Conservation (phyloP, 345 rosid species). For the Eucalyptus cloeziana region DNA sequence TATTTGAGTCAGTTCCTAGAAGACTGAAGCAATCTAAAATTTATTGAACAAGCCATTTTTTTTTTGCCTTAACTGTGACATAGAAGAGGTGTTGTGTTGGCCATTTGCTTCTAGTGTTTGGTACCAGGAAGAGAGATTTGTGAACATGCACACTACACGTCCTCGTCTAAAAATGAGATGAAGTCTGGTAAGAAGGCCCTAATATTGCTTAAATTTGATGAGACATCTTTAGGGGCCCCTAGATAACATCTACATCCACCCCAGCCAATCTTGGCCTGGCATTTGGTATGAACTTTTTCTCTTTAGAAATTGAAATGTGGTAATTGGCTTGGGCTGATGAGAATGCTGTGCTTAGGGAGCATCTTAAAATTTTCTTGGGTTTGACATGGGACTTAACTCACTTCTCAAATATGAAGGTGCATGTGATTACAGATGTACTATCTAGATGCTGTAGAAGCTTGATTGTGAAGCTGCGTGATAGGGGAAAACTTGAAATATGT, state of each 20-base stretch:
- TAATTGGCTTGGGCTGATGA: background rate
- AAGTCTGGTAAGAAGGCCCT: background rate
- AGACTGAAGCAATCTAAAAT: background rate
- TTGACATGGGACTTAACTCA: background rate
- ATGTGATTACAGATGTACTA: background rate
- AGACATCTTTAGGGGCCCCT: background rate
- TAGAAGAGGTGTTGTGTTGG: background rate
- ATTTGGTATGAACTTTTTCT: background rate
- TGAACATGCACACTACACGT: background rate
- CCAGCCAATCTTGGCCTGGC: background rate
- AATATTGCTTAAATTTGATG: background rate
- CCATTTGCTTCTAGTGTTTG: background rate
- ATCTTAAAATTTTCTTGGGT: background rate
- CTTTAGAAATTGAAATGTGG: background rate
- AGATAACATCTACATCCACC: background rate
- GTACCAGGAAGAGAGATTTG: background rate
- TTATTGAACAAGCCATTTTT: background rate
- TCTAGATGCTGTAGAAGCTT: background rate
- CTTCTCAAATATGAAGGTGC: background rate
- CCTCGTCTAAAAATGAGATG: background rate
- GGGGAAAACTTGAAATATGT: background rate
- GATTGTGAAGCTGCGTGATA: background rate
- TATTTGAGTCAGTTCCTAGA: background rate
- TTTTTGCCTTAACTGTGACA: background rate
- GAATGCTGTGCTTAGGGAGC: background rate